phyloP scores from a whole-genome alignment of 2,329 filamentous ascomycete species.

The Cercospora canescens region DNA sequence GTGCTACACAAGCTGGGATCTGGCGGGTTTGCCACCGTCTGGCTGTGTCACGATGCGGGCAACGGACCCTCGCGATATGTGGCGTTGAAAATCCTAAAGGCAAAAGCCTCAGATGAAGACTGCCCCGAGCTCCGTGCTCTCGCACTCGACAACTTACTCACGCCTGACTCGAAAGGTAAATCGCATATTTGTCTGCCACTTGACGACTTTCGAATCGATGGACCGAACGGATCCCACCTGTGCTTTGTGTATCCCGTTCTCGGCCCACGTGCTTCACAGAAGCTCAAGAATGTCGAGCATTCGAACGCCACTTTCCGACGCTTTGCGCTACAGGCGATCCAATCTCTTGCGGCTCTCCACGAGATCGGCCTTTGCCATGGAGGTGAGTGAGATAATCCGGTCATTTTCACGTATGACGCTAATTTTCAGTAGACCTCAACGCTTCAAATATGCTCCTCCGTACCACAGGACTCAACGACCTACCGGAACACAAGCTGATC shows the following conservation, averaged over 20 bases:
- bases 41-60: background rate
- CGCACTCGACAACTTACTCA: background rate
- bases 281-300: background rate
- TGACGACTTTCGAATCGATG: slow-evolving; percentile 38
- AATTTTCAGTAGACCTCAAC: background rate
- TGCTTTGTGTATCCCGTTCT: background rate
- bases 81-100: background rate
- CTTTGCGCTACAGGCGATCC: background rate
- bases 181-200: slow-evolving; percentile 1
- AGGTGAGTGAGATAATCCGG: background rate
- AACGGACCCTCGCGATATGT: background rate
- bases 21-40: background rate
- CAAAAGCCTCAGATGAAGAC: background rate
- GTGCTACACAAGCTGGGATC: background rate
- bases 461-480: background rate
- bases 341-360: background rate
- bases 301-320: background rate
- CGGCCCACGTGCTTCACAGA: background rate
- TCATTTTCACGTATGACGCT: background rate
- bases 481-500: background rate
- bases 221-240: slow-evolving; percentile 31
- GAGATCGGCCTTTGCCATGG: background rate
- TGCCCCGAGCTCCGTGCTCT: background rate
- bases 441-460: background rate
- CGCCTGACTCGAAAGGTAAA: background rate